Evolutionary conservation across 106 monocot species (phyloP), one percentile per base, ranked within the genome.

Genomic region (Agapanthus africanus): DNA sequence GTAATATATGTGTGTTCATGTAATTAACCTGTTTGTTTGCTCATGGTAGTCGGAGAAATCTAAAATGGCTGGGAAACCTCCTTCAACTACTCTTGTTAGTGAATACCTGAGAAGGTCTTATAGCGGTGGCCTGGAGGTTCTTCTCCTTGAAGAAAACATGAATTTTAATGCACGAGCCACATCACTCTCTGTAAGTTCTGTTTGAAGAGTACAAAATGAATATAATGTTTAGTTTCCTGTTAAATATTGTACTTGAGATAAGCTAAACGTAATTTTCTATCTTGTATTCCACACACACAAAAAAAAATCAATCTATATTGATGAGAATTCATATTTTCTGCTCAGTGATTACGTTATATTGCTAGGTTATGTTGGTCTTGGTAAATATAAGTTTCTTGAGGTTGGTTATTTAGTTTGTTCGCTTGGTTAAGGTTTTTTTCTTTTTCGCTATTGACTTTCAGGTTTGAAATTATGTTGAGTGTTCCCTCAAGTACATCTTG

Each of bases 91-190:
- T 18, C 72, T 80, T 71, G 70, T 97, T 27, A 70, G 79, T 32
- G 84, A 97, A 47, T 89, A 80, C 64, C 70, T 97, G 54, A 86
- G 64, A 70, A 64, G 65, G 31, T 72, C 79, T 39, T 92, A 92
- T 59, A 67, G n/a, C 59, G 91, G 84, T 38, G 49, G 79, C 40
- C 80, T 97, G 40, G 91, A 97, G 35, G 64, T 89, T 27, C 65
- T 76, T 66, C 72, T 87, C 21, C 70, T 97, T 27, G 89, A 97
- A 65, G 85, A 86, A 75, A 88, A 87, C 44, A 89, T 97, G 91
- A 92, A 97, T 77, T 97, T 97, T 72, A 97, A 97, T 76, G 88
- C 86, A 32, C 75, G 95, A 57, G 86, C 82, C 31, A 80, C 81
- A 40, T 84, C 89, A 54, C 71, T 91, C 50, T 80, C 60, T 41